Evolutionary conservation across 2,329 filamentous ascomycete species (phyloP).

Genomic region (Microcyclosporella mali): DNA sequence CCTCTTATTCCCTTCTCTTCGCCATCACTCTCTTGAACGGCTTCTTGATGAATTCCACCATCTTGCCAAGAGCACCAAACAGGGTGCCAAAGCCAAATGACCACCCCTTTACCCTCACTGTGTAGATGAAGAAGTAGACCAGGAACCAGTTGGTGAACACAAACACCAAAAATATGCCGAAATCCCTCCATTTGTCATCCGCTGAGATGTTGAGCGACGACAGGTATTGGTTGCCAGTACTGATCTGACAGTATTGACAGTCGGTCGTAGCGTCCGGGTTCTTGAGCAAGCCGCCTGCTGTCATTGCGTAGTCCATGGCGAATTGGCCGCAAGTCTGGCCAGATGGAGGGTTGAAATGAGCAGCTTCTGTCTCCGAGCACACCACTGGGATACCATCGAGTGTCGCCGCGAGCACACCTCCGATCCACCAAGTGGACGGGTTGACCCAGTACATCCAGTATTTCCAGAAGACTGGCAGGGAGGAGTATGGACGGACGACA

Average conservation of each 20-base stretch:
- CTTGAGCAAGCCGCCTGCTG: constrained; percentile 56
- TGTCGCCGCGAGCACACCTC: constrained; percentile 61
- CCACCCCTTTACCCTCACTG: constrained; percentile 64
- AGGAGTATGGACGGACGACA: constrained; percentile 61
- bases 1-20: constrained; percentile 15
- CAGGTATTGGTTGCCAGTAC: constrained; percentile 61
- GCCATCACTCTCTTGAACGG: constrained; percentile 23
- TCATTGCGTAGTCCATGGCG: constrained; percentile 53
- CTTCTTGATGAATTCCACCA: constrained; percentile 33
- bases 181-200: constrained; percentile 63
- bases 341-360: constrained; percentile 59
- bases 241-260: constrained; percentile 61
- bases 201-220: constrained; percentile 49
- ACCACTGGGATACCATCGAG: constrained; percentile 45
- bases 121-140: constrained; percentile 65
- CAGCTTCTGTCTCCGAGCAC: constrained; percentile 50
- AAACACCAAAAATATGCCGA: constrained; percentile 68
- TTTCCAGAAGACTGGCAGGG: constrained; percentile 63
- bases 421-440: constrained; percentile 65
- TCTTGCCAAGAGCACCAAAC: constrained; percentile 45
- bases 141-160: constrained; percentile 64
- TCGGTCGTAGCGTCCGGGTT: constrained; percentile 52
- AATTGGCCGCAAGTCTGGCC: constrained; percentile 61
- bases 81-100: constrained; percentile 60
- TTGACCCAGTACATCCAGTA: constrained; percentile 68